phyloP scores from a whole-genome alignment of 1,139 yeast genomes.

The Lodderomyces margitis region DNA sequence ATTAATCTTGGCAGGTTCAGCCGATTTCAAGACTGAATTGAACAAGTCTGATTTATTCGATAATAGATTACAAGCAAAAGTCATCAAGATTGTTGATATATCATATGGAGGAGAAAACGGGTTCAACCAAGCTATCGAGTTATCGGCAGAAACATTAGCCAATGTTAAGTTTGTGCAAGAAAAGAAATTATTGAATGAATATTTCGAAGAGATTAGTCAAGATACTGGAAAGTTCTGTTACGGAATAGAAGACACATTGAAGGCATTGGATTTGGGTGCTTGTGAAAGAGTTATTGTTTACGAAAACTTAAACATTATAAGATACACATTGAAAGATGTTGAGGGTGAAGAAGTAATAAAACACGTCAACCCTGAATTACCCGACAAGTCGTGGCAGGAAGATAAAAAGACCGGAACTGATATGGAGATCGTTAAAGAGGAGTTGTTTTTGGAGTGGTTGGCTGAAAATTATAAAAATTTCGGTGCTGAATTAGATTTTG shows the following conservation, averaged over 20 bases:
- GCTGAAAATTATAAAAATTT: conserved; percentile 92
- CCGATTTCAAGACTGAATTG: conserved; percentile 95
- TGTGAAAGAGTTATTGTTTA: conserved; percentile 89
- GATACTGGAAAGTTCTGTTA: conserved; percentile 97
- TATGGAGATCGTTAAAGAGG: conserved; percentile 82
- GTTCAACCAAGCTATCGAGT: conserved; percentile 96
- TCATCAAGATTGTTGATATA: conserved; percentile 89
- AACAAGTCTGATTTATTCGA: conserved; percentile 92
- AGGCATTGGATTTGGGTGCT: conserved; percentile 95
- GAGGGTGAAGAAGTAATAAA: conserved; percentile 79
- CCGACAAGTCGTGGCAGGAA: conserved; percentile 71
- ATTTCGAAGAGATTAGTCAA: conserved; percentile 95
- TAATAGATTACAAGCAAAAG: conserved; percentile 79
- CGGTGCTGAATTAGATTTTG: conserved; percentile 95
- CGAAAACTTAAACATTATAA: conserved; percentile 81
- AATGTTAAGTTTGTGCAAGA: conserved; percentile 98
- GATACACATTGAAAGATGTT: conserved; percentile 81
- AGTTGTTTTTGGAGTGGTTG: conserved; percentile 89
- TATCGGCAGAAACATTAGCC: conserved; percentile 93
- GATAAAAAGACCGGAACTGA: conserved; percentile 88
- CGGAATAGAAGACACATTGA: conserved; percentile 93
- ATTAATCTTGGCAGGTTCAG: conserved; percentile 95
- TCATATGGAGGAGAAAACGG: conserved; percentile 99
- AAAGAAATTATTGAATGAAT: conserved; percentile 86
- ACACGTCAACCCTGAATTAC: conserved; percentile 67